Percentiles rank a stretch among this genome's conserved stretches.
Evolutionary conservation across 2,329 filamentous ascomycete genomes (phyloP).

Genomic region (Thielaviopsis cerberus): DNA sequence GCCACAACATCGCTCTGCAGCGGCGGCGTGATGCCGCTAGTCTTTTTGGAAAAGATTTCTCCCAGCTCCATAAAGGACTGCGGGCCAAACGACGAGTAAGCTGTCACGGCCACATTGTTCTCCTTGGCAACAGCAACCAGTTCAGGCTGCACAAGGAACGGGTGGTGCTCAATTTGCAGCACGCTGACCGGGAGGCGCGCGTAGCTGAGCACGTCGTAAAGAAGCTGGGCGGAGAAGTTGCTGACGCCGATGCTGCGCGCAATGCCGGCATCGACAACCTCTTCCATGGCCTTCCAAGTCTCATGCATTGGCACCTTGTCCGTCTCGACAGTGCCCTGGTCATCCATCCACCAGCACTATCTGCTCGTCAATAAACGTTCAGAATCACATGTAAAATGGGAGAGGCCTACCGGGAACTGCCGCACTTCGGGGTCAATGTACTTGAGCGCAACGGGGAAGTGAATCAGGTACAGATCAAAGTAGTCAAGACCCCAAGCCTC

Average conservation of each 20-base stretch:
- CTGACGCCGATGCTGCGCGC: conserved; percentile 59
- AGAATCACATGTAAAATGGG: conserved; percentile 23
- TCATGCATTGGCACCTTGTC: conserved; percentile 53
- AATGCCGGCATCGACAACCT: conserved; percentile 48
- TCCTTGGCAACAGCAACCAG: conserved; percentile 51
- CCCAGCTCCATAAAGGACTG: conserved; percentile 58
- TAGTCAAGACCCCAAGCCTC: conserved; percentile 73
- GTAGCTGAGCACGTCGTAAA: conserved; percentile 66
- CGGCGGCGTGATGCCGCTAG: conserved; percentile 45
- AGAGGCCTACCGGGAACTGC: conserved; percentile 58
- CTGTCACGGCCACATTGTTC: conserved; percentile 57
- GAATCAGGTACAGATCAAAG: conserved; percentile 77
- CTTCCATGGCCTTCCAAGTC: conserved; percentile 70
- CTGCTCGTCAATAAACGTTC: neutral
- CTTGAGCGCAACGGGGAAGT: conserved; percentile 75
- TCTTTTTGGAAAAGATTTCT: conserved; percentile 24
- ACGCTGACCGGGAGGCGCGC: conserved; percentile 56
- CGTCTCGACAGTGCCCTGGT: conserved; percentile 5
- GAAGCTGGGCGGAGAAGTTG: conserved; percentile 63
- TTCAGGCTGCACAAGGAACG: conserved; percentile 60
- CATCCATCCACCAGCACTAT: conserved; percentile 10
- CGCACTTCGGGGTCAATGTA: conserved; percentile 63
- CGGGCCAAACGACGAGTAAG: conserved; percentile 71
- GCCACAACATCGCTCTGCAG: conserved; percentile 52
- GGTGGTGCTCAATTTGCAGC: conserved; percentile 81